A percentile compares a stretch with the other conserved stretches of the same genome.
Evolutionary conservation across 2,329 filamentous ascomycete species (phyloP).

Genomic region (Calonectria pteridis): DNA sequence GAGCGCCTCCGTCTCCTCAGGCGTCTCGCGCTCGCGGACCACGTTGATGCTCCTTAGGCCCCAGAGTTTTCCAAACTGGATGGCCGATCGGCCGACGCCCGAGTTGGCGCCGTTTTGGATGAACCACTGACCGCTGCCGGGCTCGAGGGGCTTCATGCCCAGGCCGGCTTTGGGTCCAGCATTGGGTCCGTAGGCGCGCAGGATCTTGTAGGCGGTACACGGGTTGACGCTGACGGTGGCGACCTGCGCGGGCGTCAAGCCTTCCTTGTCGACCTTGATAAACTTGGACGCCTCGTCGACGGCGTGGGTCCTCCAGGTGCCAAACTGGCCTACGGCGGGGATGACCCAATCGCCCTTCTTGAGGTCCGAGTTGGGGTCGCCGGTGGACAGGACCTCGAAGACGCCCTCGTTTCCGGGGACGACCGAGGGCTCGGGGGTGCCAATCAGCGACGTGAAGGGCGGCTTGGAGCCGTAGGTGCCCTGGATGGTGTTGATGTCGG

Average conservation of each 20-base stretch:
- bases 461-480: conserved; percentile 94
- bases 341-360: conserved; percentile 93
- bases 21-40: conserved; percentile 77
- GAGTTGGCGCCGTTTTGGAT: conserved; percentile 98
- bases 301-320: conserved; percentile 95
- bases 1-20: conserved; percentile 72
- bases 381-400: conserved; percentile 85
- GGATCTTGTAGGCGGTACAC: conserved; percentile 93
- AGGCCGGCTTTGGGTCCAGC: conserved; percentile 59
- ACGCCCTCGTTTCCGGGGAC: conserved; percentile 93
- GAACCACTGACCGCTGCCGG: conserved; percentile 82
- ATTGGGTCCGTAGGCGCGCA: conserved; percentile 78
- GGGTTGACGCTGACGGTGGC: conserved; percentile 94
- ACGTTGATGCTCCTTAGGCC: conserved; percentile 93
- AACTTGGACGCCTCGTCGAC: conserved; percentile 70
- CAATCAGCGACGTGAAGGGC: conserved; percentile 79
- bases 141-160: conserved; percentile 59
- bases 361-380: conserved; percentile 67
- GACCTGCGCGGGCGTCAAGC: conserved; percentile 80
- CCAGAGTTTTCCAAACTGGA: conserved; percentile 89
- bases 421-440: conserved; percentile 81
- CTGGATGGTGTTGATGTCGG: conserved; percentile 98
- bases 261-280: conserved; percentile 77
- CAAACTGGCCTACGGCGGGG: conserved; percentile 84
- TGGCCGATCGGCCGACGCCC: conserved; percentile 90